Evolutionary conservation across 768 basidiomycete genomes (phyloP), one percentile per base, ranked within the genome.

Genomic region (Sporobolomyces pararoseus): DNA sequence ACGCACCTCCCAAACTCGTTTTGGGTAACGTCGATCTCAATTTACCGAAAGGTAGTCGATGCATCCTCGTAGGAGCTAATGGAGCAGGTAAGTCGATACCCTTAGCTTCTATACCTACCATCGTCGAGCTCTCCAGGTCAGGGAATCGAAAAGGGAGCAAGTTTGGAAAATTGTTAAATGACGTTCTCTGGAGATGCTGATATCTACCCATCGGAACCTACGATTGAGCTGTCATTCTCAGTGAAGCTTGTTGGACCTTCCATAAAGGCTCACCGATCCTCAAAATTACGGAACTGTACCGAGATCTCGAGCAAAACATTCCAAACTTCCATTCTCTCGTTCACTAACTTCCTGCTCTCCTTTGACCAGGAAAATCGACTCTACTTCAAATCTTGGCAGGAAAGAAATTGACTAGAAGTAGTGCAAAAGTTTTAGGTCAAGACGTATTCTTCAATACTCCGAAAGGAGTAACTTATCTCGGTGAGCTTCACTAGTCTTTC

Each of bases 381-480:
- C 82, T 99, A 17, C 83, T 99, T 23, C 90, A 95, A 77, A 88
- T 98, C 65, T 84, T 97, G 25, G 95, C 95, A 0, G 95, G 95
- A 12, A 97, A 94, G 79, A 85, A 88, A 39, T 79, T 98, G 73
- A 85, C 91, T 47, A 85, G 82, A 32, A 83, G 88, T 16, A 83
- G 85, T 61, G 84, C 94, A 50, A 82, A 83, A 55, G 85, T 98
- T 77, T 84, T 90, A 74, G 89, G 84, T 46, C 83, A 83, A 70
- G 93, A 98, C 79, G 93, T 97, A 54, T 97, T 98, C 80, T 86
- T 89, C 72, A 85, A 90, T 74, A 87, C 89, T 7, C 90, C 93
- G 1, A 57, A 52, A 54, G 73, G 75, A 13, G 60, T 76, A n/a
- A 71, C 73, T n/a, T 76, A 74, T 52, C 69, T 74, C 47, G 70